These are phyloP conservation scores for Ustilaginoidea virens DNA, from an alignment of 2,329 filamentous ascomycete genomes.

Conservation along the genomic window DNA sequence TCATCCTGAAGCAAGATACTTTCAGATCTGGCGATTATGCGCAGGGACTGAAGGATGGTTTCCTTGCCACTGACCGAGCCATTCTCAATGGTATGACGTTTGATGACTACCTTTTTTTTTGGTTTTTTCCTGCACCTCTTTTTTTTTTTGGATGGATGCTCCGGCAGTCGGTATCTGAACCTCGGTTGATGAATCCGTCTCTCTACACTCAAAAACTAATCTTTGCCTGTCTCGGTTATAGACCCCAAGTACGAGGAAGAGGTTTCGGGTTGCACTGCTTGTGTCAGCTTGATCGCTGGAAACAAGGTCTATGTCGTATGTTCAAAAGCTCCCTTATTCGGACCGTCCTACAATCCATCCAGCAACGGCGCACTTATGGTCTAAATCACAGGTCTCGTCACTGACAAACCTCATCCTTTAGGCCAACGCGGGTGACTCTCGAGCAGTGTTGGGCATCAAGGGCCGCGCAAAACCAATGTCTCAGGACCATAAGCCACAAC, in stretches of 20 bases:
- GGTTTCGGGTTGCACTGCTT: slow-evolving; percentile 93
- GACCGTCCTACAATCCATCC: no score
- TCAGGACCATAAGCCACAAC: slow-evolving; percentile 98
- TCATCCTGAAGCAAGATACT: slow-evolving; percentile 85
- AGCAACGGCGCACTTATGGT: no score
- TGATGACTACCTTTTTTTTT: no score
- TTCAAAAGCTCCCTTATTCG: slow-evolving; percentile 14
- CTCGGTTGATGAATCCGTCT: no score
- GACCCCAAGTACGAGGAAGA: slow-evolving; percentile 96
- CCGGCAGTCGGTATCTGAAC: no score
- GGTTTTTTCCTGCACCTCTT: not conserved
- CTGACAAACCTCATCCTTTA: slow-evolving; percentile 21
- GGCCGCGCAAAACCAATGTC: slow-evolving; percentile 93
- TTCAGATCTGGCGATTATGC: slow-evolving; percentile 87
- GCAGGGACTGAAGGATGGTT: slow-evolving; percentile 93
- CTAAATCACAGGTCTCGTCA: no score
- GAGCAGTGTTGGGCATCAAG: slow-evolving; percentile 90
- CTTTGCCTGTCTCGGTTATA: slow-evolving; percentile 21
- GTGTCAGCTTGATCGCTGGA: slow-evolving; percentile 74
- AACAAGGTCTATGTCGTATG: slow-evolving; percentile 92
- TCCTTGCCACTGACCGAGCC: slow-evolving; percentile 86
- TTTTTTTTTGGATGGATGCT: not conserved
- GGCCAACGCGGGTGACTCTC: slow-evolving; percentile 95
- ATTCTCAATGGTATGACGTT: slow-evolving; percentile 69
- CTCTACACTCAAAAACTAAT: slow-evolving; percentile 2